Evolutionary conservation across 768 basidiomycete species (phyloP).

Genomic region (Coprinopsis sp.): DNA sequence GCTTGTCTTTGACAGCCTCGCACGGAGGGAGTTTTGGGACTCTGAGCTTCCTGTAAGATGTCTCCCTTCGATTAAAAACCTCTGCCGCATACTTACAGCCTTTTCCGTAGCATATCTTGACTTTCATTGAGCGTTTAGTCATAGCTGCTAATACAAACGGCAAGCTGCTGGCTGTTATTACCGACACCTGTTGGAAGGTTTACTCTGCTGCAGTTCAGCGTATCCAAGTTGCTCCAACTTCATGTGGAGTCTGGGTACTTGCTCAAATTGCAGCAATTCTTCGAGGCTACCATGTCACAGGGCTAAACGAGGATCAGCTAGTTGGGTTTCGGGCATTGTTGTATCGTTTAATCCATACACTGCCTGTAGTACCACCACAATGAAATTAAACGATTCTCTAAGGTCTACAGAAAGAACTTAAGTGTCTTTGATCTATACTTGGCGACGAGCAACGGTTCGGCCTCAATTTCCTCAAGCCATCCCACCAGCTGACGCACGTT

Average conservation of each 20-base stretch:
- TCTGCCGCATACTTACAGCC: neutral
- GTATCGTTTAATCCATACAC: too few species aligned
- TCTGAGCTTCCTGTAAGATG: neutral
- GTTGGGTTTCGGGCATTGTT: neutral
- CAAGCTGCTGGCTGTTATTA: constrained; percentile 3
- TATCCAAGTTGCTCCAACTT: constrained; percentile 4
- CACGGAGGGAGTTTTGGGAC: neutral
- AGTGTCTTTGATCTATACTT: too few species aligned
- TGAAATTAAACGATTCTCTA: too few species aligned
- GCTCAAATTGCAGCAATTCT: constrained; percentile 17
- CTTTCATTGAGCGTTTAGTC: constrained; percentile 8
- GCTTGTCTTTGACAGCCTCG: constrained; percentile 30
- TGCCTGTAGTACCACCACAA: too few species aligned
- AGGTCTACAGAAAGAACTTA: too few species aligned
- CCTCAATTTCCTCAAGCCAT: too few species aligned
- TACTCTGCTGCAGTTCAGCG: constrained; percentile 1
- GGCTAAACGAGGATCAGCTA: constrained; percentile 16
- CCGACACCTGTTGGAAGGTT: constrained; percentile 11
- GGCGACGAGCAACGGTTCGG: too few species aligned
- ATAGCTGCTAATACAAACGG: constrained; percentile 8
- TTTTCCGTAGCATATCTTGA: constrained; percentile 15
- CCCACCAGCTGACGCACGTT: too few species aligned
- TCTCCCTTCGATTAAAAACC: neutral
- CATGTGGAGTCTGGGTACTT: constrained; percentile 23
- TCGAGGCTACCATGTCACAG: constrained; percentile 14